phyloP scores from a whole-genome alignment of 352 stramenopile species.

The Globisporangium paddicum region DNA sequence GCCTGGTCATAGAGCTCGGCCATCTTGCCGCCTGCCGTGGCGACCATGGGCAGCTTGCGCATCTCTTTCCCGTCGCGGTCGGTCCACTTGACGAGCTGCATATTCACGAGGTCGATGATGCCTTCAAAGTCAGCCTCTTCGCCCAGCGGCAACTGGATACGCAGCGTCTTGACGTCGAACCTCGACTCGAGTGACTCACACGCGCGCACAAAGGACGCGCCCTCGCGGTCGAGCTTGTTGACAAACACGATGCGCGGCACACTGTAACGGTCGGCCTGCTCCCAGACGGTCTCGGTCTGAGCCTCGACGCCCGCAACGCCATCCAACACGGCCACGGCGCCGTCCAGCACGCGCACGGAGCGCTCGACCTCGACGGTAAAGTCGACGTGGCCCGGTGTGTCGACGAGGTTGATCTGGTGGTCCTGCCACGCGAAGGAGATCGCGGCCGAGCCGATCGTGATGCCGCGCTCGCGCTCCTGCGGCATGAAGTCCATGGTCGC shows the following conservation, averaged over 20 bases:
- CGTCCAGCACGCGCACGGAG: slow-evolving; percentile 96
- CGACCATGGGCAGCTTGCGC: slow-evolving; percentile 43
- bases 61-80: slow-evolving; percentile 57
- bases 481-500: slow-evolving; percentile 82
- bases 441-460: slow-evolving; percentile 97
- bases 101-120: slow-evolving; percentile 60
- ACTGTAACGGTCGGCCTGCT: slow-evolving; percentile 68
- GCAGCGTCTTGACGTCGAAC: slow-evolving; percentile 56
- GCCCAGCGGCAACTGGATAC: slow-evolving; percentile 59
- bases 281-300: slow-evolving; percentile 85
- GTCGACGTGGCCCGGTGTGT: slow-evolving; percentile 97
- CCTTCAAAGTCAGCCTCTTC: slow-evolving; percentile 62
- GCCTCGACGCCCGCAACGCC: slow-evolving; percentile 95
- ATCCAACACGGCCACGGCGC: slow-evolving; percentile 96
- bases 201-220: slow-evolving; percentile 91
- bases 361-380: slow-evolving; percentile 99
- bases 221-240: slow-evolving; percentile 97
- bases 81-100: slow-evolving; percentile 63
- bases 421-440: slow-evolving; percentile 95
- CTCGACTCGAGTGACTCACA: slow-evolving; percentile 68
- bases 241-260: slow-evolving; percentile 94
- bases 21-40: slow-evolving; percentile 39
- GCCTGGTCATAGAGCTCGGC: slow-evolving; percentile 41
- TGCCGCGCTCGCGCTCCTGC: slow-evolving; percentile 96
- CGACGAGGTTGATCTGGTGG: slow-evolving; percentile 97